Evolutionary conservation across 768 basidiomycete genomes (phyloP).

Genomic region (Leccinum imitatum): DNA sequence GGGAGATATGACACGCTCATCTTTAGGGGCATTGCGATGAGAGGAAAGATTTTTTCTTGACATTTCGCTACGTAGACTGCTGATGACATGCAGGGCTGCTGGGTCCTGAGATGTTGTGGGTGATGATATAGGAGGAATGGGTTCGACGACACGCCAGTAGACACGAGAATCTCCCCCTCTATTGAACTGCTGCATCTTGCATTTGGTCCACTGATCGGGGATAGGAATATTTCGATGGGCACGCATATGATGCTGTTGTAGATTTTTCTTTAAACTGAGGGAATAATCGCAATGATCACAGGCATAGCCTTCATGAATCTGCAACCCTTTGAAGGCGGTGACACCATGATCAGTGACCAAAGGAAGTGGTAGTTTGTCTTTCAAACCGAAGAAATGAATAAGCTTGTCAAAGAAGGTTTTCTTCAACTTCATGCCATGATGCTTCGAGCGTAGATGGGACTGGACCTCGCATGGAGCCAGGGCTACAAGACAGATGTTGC

Average conservation of each 20-base stretch:
- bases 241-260: too few species aligned
- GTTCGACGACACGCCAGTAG: background rate
- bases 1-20: background rate
- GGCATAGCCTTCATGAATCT: background rate
- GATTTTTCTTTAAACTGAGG: too few species aligned
- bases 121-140: background rate
- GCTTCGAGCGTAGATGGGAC: background rate
- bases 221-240: too few species aligned
- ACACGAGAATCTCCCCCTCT: background rate
- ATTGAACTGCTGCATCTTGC: background rate
- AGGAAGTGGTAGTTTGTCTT: background rate
- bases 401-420: background rate
- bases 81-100: background rate
- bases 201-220: too few species aligned
- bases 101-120: background rate
- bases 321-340: background rate
- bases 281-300: background rate
- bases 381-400: background rate
- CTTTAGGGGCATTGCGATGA: background rate
- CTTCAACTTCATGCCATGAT: background rate
- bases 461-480: background rate
- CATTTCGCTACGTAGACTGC: background rate
- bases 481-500: background rate
- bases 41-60: background rate
- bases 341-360: background rate